phyloP scores from a whole-genome alignment of 169 alveolate species.

The Theileria sp. region DNA sequence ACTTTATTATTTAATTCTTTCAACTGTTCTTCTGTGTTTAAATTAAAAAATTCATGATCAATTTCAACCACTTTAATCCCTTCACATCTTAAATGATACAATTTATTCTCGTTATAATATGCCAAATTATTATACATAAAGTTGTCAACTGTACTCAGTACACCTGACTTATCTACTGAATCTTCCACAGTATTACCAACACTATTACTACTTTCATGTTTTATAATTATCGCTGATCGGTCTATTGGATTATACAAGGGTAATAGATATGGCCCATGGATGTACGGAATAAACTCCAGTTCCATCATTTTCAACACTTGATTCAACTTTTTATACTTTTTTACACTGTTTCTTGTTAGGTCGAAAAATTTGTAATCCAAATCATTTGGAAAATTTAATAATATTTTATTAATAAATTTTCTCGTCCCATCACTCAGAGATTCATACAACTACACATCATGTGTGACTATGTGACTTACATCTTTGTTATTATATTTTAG shows the following conservation, averaged over 20 bases:
- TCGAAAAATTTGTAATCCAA: background rate
- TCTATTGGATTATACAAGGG: conserved; percentile 44
- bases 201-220: no score
- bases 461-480: background rate
- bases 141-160: background rate
- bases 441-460: conserved; percentile 9
- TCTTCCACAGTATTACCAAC: background rate
- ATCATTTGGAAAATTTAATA: conserved; percentile 1
- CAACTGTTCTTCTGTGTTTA: background rate
- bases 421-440: background rate
- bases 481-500: conserved; percentile 21
- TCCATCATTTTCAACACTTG: background rate
- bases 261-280: conserved; percentile 63
- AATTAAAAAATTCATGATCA: background rate
- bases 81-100: conserved; percentile 22
- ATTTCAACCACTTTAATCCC: conserved; percentile 31
- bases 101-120: conserved; percentile 28
- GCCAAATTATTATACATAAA: conserved; percentile 14
- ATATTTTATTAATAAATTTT: background rate
- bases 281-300: conserved; percentile 25
- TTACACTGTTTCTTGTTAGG: background rate
- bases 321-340: background rate
- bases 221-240: conserved; percentile 7
- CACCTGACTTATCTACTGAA: background rate
- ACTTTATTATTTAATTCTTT: background rate